These are phyloP conservation scores for Chaetomium sp. DNA, from an alignment of 2,329 filamentous ascomycete genomes.

Conservation along the genomic window DNA sequence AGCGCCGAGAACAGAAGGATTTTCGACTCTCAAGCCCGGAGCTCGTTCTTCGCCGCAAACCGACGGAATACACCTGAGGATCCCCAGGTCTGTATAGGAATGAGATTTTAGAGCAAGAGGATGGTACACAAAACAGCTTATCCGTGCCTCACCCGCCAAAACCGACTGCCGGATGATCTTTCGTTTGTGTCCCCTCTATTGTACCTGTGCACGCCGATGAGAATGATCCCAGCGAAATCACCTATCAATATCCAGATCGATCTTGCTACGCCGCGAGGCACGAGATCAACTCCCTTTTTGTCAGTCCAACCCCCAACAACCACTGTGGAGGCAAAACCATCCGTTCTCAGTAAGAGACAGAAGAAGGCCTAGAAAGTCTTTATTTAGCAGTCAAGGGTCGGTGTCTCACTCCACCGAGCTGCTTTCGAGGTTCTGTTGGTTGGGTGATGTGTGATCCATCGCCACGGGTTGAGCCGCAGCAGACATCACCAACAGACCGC, in stretches of 20 bases:
- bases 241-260: not conserved
- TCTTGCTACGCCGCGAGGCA: not conserved
- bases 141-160: too few relatives aligned
- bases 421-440: not conserved
- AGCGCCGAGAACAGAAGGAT: too few relatives aligned
- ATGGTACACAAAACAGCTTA: too few relatives aligned
- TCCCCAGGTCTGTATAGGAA: too few relatives aligned
- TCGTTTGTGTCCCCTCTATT: too few relatives aligned
- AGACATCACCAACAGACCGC: not conserved
- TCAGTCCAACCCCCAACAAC: not conserved
- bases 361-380: not conserved
- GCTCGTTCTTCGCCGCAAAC: too few relatives aligned
- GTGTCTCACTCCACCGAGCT: not conserved
- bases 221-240: too few relatives aligned
- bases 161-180: too few relatives aligned
- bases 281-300: not conserved
- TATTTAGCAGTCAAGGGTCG: conserved; percentile 1
- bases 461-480: not conserved
- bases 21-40: too few relatives aligned
- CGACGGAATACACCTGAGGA: too few relatives aligned
- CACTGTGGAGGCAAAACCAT: not conserved
- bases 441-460: not conserved
- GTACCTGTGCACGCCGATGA: too few relatives aligned
- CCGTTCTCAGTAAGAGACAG: not conserved
- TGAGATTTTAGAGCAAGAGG: too few relatives aligned